Evolutionary conservation across 805 yeast genomes (phyloP).

Genomic region (Debaryomyces hansenii): DNA sequence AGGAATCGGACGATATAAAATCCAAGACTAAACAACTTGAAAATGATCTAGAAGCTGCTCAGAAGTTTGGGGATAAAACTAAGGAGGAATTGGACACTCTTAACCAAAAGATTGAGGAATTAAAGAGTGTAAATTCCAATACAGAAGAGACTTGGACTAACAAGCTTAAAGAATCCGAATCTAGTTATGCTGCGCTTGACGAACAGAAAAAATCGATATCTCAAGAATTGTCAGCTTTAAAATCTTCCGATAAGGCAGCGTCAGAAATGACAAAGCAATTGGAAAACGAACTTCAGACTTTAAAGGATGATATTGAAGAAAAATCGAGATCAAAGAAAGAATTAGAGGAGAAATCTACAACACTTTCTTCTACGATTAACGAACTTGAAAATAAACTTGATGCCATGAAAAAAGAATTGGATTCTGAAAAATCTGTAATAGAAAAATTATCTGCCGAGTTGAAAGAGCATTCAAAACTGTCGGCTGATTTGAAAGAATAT

Average conservation of each 20-base stretch:
- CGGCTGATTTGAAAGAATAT: not conserved
- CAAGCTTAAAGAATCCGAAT: not conserved
- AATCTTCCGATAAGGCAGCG: not conserved
- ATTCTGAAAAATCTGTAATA: not conserved
- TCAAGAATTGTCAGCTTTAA: not conserved
- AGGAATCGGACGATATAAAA: not conserved
- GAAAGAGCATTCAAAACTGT: not conserved
- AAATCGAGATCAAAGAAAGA: not conserved
- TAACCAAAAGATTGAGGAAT: not conserved
- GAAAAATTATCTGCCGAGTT: not conserved
- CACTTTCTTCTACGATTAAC: not conserved
- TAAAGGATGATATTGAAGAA: not conserved
- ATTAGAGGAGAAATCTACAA: not conserved
- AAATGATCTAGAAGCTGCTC: not conserved
- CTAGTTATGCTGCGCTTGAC: not conserved
- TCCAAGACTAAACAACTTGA: not conserved
- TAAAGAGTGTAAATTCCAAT: not conserved
- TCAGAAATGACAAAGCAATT: not conserved
- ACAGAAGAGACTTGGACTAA: not conserved
- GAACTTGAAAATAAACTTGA: constrained; percentile 6
- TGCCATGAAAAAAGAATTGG: constrained; percentile 6
- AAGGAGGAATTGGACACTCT: not conserved
- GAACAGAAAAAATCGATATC: not conserved
- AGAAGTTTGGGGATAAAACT: not conserved
- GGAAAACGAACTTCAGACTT: not conserved